Evolutionary conservation across 805 yeast genomes (phyloP), one percentile per base, ranked within the genome.

Genomic region (Hanseniaspora hatyaiensis): DNA sequence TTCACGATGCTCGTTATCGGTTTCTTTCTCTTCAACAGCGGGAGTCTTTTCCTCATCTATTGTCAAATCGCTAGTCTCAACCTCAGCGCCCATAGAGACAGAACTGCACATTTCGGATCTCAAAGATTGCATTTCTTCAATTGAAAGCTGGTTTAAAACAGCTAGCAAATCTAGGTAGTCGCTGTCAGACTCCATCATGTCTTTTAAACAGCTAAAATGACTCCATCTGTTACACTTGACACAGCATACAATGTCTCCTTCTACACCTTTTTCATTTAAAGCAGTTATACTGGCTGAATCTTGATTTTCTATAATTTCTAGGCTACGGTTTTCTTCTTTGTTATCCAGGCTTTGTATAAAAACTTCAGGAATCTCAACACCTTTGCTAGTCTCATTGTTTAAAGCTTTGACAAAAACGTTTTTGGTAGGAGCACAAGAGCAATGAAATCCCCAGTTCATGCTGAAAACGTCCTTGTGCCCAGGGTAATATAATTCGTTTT

Each of bases 221-320:
- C 37, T 60, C 67, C 67, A 63, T 44, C 53, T 55, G 22, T 54
- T 52, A 49, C 66, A 62, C 22, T 43, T 24, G 29, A 61, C 64
- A 54, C 67, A 63, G 50, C 64, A 59, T 5, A 63, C 47, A 15
- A 63, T 52, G 8, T 59, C 56, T 22, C 50, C 47, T 6, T 40
- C 19, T 20, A 47, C 30, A 12, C 30, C 44, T 8, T 28, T 32
- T 9, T n/a, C 29, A 33, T 46, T 33, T 8, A 46, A 20, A 12
- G n/a, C n/a, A 19, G 26, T 26, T 18, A 38, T 24, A 39, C n/a
- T 12, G 4, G 8, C n/a, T 3, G 19, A 31, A 4, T 45, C 40
- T 16, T 34, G 20, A 16, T 30, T 29, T 6, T 30, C 6, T 9
- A 45, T 15, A 26, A n/a, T n/a, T 23, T 30, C 24, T 4, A 45